A percentile compares a stretch with the other conserved stretches of the same genome.
Evolutionary conservation across 2,329 filamentous ascomycete species (phyloP).

Genomic region (Ophiocordyceps polyrhachis-furcata): DNA sequence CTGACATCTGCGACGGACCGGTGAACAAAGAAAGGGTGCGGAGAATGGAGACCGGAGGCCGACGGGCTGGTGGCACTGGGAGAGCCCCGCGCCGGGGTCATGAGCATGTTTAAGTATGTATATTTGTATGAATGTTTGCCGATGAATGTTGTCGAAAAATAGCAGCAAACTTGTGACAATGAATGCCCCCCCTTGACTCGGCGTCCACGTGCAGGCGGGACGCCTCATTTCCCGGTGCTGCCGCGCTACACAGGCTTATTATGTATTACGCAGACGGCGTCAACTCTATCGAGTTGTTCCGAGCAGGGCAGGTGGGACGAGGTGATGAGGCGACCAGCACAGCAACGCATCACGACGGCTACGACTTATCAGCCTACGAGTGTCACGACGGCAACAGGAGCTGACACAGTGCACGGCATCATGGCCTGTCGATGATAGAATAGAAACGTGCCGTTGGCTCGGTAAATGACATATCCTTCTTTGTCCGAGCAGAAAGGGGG

Average conservation of each 20-base stretch:
- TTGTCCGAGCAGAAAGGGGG: not conserved
- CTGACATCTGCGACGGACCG: not conserved
- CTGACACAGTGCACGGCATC: not conserved
- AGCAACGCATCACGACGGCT: not conserved
- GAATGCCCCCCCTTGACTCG: not conserved
- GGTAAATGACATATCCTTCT: not conserved
- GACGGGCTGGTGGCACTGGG: not conserved
- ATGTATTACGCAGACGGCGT: not conserved
- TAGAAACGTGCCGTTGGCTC: not conserved
- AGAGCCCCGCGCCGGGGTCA: too few species aligned
- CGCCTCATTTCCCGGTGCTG: slow-evolving; percentile 1
- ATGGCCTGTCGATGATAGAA: not conserved
- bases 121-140: not conserved
- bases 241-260: not conserved
- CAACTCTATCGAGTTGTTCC: not conserved
- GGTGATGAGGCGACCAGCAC: not conserved
- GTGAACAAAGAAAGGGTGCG: not conserved
- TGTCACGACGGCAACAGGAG: not conserved
- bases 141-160: not conserved
- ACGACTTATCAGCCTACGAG: not conserved
- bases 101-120: too few species aligned
- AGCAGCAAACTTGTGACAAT: not conserved
- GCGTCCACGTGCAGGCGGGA: not conserved
- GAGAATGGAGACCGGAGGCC: not conserved
- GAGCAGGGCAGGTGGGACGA: not conserved